phyloP scores from a whole-genome alignment of 2,329 filamentous ascomycete species.

The Trichoderma afroharzianum region DNA sequence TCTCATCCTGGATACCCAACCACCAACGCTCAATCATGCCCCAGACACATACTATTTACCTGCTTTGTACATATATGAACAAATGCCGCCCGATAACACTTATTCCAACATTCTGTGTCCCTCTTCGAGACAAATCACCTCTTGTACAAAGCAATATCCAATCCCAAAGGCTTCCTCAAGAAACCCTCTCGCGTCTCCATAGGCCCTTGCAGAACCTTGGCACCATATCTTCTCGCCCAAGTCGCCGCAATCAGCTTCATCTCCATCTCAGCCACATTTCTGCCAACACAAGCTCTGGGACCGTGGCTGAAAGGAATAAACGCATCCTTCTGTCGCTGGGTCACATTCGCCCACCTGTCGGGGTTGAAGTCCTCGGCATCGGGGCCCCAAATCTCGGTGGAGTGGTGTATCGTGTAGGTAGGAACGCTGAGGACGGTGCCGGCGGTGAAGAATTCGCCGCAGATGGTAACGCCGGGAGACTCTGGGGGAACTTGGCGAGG shows the following conservation, averaged over 20 bases:
- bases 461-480: constrained; percentile 60
- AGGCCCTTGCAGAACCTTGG: constrained; percentile 50
- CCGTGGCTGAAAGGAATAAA: constrained; percentile 75
- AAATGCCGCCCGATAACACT: background rate
- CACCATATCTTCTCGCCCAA: constrained; percentile 52
- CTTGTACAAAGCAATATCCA: constrained; percentile 42
- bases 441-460: constrained; percentile 65
- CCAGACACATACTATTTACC: background rate
- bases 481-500: constrained; percentile 67
- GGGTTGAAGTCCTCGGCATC: constrained; percentile 70
- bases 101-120: background rate
- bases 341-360: constrained; percentile 66
- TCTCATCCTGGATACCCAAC: background rate
- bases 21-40: background rate
- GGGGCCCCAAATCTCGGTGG: constrained; percentile 66
- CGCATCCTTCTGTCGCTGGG: constrained; percentile 64
- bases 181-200: constrained; percentile 80
- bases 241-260: constrained; percentile 73
- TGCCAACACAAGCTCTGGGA: constrained; percentile 67
- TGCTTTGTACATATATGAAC: background rate
- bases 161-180: constrained; percentile 70
- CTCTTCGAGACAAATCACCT: constrained; percentile 18
- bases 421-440: constrained; percentile 77
- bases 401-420: constrained; percentile 79
- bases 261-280: constrained; percentile 88